These are phyloP conservation scores for Rhizopogon rudus DNA, from an alignment of 768 basidiomycete genomes.

Conservation along the genomic window DNA sequence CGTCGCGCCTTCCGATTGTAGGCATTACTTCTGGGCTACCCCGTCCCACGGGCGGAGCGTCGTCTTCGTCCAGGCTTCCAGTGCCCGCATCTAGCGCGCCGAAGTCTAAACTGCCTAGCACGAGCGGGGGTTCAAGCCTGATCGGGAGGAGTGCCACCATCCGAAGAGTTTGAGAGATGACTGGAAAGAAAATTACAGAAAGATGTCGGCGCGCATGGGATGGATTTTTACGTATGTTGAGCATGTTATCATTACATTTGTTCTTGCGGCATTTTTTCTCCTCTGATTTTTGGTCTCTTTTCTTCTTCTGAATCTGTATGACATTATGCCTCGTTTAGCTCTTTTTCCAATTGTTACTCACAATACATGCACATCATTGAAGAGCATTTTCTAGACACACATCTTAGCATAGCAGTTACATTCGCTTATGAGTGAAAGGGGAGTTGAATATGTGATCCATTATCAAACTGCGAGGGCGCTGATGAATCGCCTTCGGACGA, in stretches of 20 bases:
- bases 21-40: conserved; percentile 4
- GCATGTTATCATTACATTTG: conserved; percentile 2
- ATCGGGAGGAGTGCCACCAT: conserved; percentile 5
- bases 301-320: not conserved
- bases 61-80: conserved; percentile 10
- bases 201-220: not conserved
- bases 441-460: too few relatives aligned
- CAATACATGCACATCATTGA: not conserved
- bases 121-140: not conserved
- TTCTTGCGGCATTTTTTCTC: not conserved
- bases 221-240: not conserved
- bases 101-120: conserved; percentile 3
- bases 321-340: not conserved
- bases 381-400: not conserved
- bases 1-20: conserved; percentile 5
- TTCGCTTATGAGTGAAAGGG: too few relatives aligned
- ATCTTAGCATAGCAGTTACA: not conserved
- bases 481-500: too few relatives aligned
- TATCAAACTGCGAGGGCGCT: too few relatives aligned
- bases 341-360: not conserved
- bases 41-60: not conserved
- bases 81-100: conserved; percentile 3
- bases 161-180: not conserved
- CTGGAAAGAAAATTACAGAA: not conserved
- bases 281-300: not conserved